phyloP scores from a whole-genome alignment of 352 stramenopile genomes.

The Pythium sp. region DNA sequence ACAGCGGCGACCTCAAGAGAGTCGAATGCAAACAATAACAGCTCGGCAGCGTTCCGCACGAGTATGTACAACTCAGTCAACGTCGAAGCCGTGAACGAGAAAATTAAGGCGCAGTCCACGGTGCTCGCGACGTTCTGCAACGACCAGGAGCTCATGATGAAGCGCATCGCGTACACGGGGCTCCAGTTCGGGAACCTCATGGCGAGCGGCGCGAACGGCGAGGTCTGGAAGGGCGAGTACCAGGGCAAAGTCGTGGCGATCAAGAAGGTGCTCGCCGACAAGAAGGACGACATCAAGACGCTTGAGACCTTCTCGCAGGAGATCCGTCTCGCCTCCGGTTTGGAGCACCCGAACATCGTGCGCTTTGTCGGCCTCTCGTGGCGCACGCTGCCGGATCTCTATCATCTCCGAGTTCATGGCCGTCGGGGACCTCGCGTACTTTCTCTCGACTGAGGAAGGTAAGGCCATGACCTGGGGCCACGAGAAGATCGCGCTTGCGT shows the following conservation, averaged over 20 bases:
- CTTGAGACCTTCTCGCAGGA: not conserved
- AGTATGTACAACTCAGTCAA: not conserved
- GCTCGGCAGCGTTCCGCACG: not conserved
- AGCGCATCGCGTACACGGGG: not conserved
- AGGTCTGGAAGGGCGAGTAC: not conserved
- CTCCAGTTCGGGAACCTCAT: not conserved
- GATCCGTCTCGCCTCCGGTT: not conserved
- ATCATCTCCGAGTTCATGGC: not conserved
- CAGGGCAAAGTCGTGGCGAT: not conserved
- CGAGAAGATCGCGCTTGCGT: not conserved
- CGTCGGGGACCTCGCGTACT: not conserved
- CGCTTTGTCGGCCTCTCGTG: not conserved
- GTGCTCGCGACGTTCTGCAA: not conserved
- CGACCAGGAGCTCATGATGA: not conserved
- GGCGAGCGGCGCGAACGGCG: not conserved
- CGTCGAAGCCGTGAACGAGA: not conserved
- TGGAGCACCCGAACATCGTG: not conserved
- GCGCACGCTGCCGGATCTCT: not conserved
- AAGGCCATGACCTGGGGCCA: not conserved
- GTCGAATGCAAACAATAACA: not conserved
- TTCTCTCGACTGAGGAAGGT: not conserved
- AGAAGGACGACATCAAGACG: not conserved
- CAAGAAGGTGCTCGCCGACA: not conserved
- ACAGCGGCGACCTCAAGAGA: not conserved
- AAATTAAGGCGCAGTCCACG: not conserved